Percentiles rank a stretch among this genome's conserved stretches.
These are phyloP conservation scores for Suhomyces chickasaworum DNA, from an alignment of 1,139 yeast species.

Conservation along the genomic window DNA sequence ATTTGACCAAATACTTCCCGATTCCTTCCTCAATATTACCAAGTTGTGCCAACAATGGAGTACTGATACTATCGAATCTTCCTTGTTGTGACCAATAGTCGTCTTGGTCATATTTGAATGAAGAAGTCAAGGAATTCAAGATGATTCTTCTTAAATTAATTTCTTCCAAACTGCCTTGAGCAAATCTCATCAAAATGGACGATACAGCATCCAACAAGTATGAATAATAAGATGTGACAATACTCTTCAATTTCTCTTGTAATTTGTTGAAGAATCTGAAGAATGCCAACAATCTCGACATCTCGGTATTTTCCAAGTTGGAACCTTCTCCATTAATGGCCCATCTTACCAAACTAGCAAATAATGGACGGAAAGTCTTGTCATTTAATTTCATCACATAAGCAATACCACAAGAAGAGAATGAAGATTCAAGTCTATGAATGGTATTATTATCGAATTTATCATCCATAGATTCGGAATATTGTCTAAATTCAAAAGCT, in stretches of 20 bases:
- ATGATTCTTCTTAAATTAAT: slow-evolving; percentile 69
- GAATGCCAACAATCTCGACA: slow-evolving; percentile 66
- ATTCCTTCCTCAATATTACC: slow-evolving; percentile 64
- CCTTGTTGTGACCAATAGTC: slow-evolving; percentile 93
- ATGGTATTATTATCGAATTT: slow-evolving; percentile 71
- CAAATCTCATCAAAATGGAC: slow-evolving; percentile 52
- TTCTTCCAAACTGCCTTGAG: slow-evolving; percentile 44
- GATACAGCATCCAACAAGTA: slow-evolving; percentile 77
- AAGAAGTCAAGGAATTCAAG: slow-evolving; percentile 68
- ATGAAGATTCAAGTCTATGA: slow-evolving; percentile 76
- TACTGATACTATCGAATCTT: slow-evolving; percentile 72
- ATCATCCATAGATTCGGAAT: slow-evolving; percentile 37
- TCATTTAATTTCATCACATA: slow-evolving; percentile 91
- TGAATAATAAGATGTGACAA: slow-evolving; percentile 85
- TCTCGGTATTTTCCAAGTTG: slow-evolving; percentile 45
- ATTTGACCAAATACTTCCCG: slow-evolving; percentile 78
- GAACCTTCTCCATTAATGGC: slow-evolving; percentile 82
- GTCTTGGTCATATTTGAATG: slow-evolving; percentile 86
- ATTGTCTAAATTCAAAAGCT: slow-evolving; percentile 67
- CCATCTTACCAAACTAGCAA: slow-evolving; percentile 90
- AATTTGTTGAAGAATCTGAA: slow-evolving; percentile 84
- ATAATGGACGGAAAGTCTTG: slow-evolving; percentile 88
- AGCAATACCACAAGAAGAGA: slow-evolving; percentile 70
- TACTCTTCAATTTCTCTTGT: slow-evolving; percentile 81
- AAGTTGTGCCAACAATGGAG: slow-evolving; percentile 66